Base-by-base conservation (phyloP, 1,284 basidiomycete species). In the Blastosporella zonata region DNA sequence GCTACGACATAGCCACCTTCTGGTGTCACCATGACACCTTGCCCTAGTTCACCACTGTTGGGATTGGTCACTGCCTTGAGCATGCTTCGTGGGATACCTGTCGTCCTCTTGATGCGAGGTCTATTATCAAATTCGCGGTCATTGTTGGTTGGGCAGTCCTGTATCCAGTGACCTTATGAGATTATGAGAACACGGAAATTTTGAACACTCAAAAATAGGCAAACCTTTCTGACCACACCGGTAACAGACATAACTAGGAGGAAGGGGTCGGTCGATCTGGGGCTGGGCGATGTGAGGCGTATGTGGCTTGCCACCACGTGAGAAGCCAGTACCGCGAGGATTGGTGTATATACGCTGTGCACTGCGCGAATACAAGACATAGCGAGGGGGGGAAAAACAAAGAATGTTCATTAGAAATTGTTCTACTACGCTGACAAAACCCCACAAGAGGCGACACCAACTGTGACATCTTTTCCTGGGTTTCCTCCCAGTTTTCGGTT, bases 221-320 rank as follows among this genome's bases (percentile, higher is more conserved):
- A 51, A 61, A 93, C 93, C 94, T 82, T 97, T 97, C 70, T 97
- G 90, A 35, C 95, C 95, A 70, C 97, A 99, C 33, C 97, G 86
- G 68, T 98, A 98, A 67, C 97, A 99, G n/a, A 99, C 94, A 71
- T 99, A 99, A 47, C 95, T 97, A 3, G 89, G 79, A 15, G 94
- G 94, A 7, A 96, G 73, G 22, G 87, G 84, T 53, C 82, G 77
- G 50, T 90, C 85, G 55, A 72, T 68, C 54, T 76, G 59, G 13
- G 56, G 76, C 62, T 63, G 66, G 46, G 68, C 62, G 17, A 69
- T 65, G 50, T 77, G 75, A 9, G 74, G 46, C 21, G 49, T 49
- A 38, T 55, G 75, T 7, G 83, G 75, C 60, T 86, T 87, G 50
- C 82, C 84, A 46, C 81, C 82, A 31, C 84, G 76, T 49, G 66